phyloP scores from a whole-genome alignment of 2,329 filamentous ascomycete genomes.

The Stachybotrys chlorohalonatus region DNA sequence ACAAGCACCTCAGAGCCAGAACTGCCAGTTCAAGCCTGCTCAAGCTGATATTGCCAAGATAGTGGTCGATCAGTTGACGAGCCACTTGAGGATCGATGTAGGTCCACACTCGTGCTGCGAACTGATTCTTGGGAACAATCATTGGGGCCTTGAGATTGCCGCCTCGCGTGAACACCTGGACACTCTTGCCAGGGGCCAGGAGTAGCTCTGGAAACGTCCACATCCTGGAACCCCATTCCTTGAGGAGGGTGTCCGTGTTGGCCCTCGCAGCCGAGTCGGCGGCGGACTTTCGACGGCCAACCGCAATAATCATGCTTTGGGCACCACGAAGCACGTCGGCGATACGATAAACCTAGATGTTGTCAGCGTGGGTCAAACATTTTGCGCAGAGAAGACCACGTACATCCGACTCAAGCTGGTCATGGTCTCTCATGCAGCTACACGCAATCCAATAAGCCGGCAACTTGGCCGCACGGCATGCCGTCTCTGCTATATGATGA shows the following conservation, averaged over 20 bases:
- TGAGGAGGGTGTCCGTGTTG: constrained; percentile 13
- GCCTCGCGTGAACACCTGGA: constrained; percentile 14
- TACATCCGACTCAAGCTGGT: constrained; percentile 14
- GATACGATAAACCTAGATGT: constrained; percentile 14
- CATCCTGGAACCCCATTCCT: constrained; percentile 17
- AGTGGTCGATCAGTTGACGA: constrained; percentile 25
- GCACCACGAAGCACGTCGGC: constrained; percentile 16
- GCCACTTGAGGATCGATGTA: constrained; percentile 15
- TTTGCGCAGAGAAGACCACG: neutral
- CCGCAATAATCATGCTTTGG: constrained; percentile 13
- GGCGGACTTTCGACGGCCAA: constrained; percentile 9
- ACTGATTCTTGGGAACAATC: constrained; percentile 20
- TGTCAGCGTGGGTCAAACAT: neutral
- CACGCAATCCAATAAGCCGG: constrained; percentile 14
- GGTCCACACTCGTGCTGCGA: constrained; percentile 19
- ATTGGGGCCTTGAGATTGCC: constrained; percentile 9
- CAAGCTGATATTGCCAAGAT: constrained; percentile 18
- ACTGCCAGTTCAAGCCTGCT: neutral
- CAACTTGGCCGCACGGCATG: constrained; percentile 13
- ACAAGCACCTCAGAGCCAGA: neutral
- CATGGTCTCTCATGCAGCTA: constrained; percentile 15
- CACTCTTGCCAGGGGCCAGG: constrained; percentile 12
- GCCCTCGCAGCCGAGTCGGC: constrained; percentile 5
- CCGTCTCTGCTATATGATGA: constrained; percentile 15
- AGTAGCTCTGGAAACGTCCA: constrained; percentile 18